A percentile compares a stretch with the other conserved stretches of the same genome.
These are phyloP conservation scores for Phaeophleospora eucalypticola DNA, from an alignment of 2,329 filamentous ascomycete genomes.

Conservation along the genomic window DNA sequence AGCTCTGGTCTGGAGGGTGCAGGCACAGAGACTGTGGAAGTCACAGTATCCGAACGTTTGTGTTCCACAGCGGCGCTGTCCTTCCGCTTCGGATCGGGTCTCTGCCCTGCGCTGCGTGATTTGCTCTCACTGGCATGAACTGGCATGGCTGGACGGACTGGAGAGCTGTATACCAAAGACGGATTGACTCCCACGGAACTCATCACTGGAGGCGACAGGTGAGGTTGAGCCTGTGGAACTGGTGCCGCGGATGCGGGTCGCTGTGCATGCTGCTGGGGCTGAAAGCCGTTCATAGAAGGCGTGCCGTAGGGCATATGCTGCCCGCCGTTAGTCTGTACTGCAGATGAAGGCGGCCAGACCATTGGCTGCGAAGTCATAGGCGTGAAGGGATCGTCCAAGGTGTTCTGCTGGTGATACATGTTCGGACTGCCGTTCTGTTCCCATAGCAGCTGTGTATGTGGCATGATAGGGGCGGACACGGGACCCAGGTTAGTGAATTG, in stretches of 20 bases:
- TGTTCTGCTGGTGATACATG: conserved; percentile 17
- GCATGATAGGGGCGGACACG: conserved; percentile 54
- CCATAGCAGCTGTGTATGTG: conserved; percentile 50
- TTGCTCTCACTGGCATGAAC: conserved; percentile 19
- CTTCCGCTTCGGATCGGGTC: conserved; percentile 20
- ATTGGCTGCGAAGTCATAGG: conserved; percentile 14
- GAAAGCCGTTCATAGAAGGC: conserved; percentile 31
- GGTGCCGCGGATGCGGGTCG: conserved; percentile 26
- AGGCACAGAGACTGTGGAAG: conserved; percentile 34
- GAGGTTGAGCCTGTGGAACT: conserved; percentile 17
- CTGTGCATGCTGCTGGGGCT: conserved; percentile 21
- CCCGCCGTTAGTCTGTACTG: conserved; percentile 10
- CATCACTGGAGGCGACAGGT: conserved; percentile 9
- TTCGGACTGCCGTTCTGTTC: conserved; percentile 21
- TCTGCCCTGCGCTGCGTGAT: conserved; percentile 1
- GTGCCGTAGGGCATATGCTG: conserved; percentile 27
- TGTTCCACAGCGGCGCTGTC: conserved; percentile 33
- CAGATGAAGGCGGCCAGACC: conserved; percentile 15
- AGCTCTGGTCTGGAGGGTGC: conserved; percentile 29
- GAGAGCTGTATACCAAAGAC: conserved; percentile 40
- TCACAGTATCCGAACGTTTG: conserved; percentile 39
- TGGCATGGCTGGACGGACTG: conserved; percentile 20
- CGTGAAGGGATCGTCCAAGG: conserved; percentile 31
- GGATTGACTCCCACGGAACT: conserved; percentile 45
- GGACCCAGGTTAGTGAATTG: conserved; percentile 50